Percentiles rank a stretch among this genome's conserved stretches.
These are phyloP conservation scores for Pseudogymnoascus sp. DNA, from an alignment of 2,329 filamentous ascomycete species.

Conservation along the genomic window DNA sequence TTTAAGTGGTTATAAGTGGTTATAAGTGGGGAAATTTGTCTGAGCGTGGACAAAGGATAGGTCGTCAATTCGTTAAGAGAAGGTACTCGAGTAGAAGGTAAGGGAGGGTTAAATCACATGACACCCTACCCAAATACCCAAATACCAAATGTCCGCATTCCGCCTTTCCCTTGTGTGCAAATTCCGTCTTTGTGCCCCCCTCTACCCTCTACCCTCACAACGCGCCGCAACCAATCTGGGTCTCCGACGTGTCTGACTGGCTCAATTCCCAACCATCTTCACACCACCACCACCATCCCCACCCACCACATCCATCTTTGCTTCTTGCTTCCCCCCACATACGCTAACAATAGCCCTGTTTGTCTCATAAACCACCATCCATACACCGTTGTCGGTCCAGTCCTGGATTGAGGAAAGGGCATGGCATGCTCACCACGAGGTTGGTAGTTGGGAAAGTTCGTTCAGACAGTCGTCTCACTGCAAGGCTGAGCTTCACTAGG, in stretches of 20 bases:
- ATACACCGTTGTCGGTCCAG: not conserved
- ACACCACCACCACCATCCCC: not conserved
- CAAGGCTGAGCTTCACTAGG: slow-evolving; percentile 1
- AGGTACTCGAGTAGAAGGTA: no score
- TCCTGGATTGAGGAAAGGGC: not conserved
- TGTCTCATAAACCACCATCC: slow-evolving; percentile 5
- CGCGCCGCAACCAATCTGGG: not conserved
- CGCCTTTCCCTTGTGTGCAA: not conserved
- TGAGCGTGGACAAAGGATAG: slow-evolving; percentile 4
- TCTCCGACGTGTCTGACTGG: not conserved
- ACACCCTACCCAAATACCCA: no score
- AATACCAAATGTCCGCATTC: slow-evolving; percentile 1
- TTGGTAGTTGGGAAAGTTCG: not conserved
- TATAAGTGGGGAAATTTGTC: not conserved
- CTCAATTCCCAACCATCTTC: not conserved
- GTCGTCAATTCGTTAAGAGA: not conserved
- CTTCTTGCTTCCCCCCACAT: not conserved
- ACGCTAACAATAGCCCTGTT: slow-evolving; percentile 8
- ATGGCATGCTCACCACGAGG: slow-evolving; percentile 4
- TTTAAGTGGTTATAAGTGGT: not conserved
- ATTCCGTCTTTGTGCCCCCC: not conserved
- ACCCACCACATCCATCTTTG: no score
- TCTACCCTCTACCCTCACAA: no score
- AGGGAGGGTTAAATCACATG: not conserved
- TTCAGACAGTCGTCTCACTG: slow-evolving; percentile 6